Percentiles rank a stretch among this genome's conserved stretches.
Conservation (phyloP, 1,284 basidiomycete genomes). For the Athelia psychrophila region DNA sequence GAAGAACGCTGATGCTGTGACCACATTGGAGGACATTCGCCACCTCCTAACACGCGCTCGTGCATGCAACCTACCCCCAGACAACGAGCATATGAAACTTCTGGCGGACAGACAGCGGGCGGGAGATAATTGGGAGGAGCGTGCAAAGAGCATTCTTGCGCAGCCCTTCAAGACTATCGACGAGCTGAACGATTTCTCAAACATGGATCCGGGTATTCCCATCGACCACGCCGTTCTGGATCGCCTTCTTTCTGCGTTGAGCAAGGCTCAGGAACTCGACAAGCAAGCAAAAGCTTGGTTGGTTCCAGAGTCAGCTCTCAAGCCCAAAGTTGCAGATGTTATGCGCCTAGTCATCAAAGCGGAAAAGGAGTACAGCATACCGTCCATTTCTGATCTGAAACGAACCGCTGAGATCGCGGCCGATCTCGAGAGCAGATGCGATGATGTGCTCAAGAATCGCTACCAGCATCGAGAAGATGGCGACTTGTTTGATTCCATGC, state of each 20-base stretch:
- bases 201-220: constrained; percentile 57
- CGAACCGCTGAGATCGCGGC: constrained; percentile 66
- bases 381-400: constrained; percentile 62
- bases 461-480: constrained; percentile 53
- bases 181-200: constrained; percentile 66
- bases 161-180: constrained; percentile 68
- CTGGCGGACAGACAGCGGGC: constrained; percentile 56
- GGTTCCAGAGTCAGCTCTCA: constrained; percentile 45
- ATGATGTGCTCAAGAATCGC: constrained; percentile 63
- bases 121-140: constrained; percentile 71
- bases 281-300: constrained; percentile 73
- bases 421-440: constrained; percentile 71
- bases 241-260: constrained; percentile 53
- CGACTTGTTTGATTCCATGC: constrained; percentile 66
- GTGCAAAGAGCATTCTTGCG: constrained; percentile 57
- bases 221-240: constrained; percentile 61
- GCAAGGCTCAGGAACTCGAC: constrained; percentile 72
- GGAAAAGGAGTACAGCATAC: constrained; percentile 71
- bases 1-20: constrained; percentile 48
- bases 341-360: constrained; percentile 63
- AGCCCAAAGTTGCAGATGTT: constrained; percentile 65
- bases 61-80: constrained; percentile 60
- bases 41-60: constrained; percentile 63
- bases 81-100: constrained; percentile 57
- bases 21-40: constrained; percentile 70